These are phyloP conservation scores for Plasmodium adleri DNA, from an alignment of 169 alveolate species.

Conservation along the genomic window DNA sequence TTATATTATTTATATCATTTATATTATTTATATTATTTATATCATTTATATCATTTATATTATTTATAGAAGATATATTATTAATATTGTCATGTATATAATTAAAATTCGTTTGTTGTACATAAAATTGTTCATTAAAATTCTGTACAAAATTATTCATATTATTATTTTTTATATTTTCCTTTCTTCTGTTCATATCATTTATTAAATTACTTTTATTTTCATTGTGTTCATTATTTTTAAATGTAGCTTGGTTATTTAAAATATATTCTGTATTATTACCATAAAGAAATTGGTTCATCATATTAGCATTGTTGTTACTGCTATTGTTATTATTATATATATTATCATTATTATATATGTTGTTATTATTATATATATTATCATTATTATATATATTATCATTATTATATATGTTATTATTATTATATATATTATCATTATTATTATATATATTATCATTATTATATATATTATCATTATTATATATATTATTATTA, in stretches of 20 bases:
- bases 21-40: not conserved
- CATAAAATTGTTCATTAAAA: conserved; percentile 36
- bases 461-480: no score
- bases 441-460: no score
- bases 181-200: no score
- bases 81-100: conserved; percentile 8
- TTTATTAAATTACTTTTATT: conserved; percentile 11
- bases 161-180: conserved; percentile 15
- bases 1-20: conserved; percentile 2
- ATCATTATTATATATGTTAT: not conserved
- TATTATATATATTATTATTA: no score
- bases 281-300: not conserved
- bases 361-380: not conserved
- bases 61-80: not conserved
- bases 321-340: not conserved
- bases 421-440: no score
- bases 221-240: not conserved
- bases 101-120: conserved; percentile 30
- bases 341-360: not conserved
- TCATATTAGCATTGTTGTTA: not conserved
- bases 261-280: not conserved
- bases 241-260: conserved; percentile 2
- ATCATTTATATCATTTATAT: no score
- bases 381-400: not conserved
- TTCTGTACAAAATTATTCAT: conserved; percentile 17